A percentile compares a stretch with the other conserved stretches of the same genome.
phyloP scores from a whole-genome alignment of 2,329 filamentous ascomycete genomes.

The Trichoderma harzianum region DNA sequence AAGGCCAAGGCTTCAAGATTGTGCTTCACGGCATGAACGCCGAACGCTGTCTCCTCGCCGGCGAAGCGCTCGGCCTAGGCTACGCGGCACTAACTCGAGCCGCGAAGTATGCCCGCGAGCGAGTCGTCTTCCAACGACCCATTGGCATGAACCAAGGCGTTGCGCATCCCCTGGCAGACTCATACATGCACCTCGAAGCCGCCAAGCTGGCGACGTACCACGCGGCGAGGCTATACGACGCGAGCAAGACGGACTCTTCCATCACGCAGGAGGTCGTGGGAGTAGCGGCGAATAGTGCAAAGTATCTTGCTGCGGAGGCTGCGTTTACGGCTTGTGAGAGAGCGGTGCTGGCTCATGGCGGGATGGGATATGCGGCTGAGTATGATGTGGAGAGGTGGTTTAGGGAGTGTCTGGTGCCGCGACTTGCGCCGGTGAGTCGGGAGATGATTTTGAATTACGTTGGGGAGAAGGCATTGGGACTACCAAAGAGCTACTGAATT shows the following conservation, averaged over 20 bases:
- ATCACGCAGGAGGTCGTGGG: conserved; percentile 57
- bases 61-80: conserved; percentile 75
- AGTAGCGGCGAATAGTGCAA: conserved; percentile 65
- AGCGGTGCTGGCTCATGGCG: conserved; percentile 57
- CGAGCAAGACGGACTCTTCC: conserved; percentile 46
- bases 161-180: conserved; percentile 62
- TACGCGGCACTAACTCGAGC: conserved; percentile 67
- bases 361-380: conserved; percentile 63
- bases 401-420: conserved; percentile 61
- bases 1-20: conserved; percentile 75
- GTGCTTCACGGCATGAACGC: conserved; percentile 79
- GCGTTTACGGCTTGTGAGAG: conserved; percentile 61
- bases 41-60: conserved; percentile 70
- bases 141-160: conserved; percentile 67
- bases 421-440: conserved; percentile 61
- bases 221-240: conserved; percentile 60
- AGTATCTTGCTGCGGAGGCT: conserved; percentile 66
- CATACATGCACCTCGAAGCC: conserved; percentile 63
- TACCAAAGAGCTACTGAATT: conserved; percentile 63
- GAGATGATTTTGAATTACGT: conserved; percentile 79
- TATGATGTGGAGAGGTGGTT: conserved; percentile 65
- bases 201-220: conserved; percentile 65
- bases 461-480: conserved; percentile 61
- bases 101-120: conserved; percentile 61
- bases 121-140: conserved; percentile 61